Percentiles rank a stretch among this genome's conserved stretches.
Conservation (phyloP, 495 filamentous ascomycete species). For the Xylaria sp. region DNA sequence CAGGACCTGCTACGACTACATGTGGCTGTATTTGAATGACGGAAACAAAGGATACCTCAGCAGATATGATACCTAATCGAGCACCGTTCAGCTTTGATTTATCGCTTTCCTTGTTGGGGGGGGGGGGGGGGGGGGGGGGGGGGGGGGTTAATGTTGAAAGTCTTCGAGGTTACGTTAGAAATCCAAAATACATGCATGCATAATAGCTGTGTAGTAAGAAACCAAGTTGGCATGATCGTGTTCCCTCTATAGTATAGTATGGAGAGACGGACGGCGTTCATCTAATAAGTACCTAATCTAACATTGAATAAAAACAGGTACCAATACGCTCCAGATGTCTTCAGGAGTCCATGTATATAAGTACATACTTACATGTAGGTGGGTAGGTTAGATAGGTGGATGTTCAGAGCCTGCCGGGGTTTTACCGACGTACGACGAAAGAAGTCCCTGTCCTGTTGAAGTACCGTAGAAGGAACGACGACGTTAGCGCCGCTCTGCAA, state of each 20-base stretch:
- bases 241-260: not conserved
- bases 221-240: not conserved
- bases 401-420: too few species aligned
- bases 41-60: constrained; percentile 17
- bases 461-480: too few species aligned
- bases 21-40: constrained; percentile 12
- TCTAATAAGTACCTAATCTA: too few species aligned
- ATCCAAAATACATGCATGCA: not conserved
- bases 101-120: too few species aligned
- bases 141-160: not conserved
- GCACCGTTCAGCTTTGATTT: not conserved
- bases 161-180: not conserved
- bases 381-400: too few species aligned
- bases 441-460: not conserved
- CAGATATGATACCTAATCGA: constrained; percentile 14
- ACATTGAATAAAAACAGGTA: too few species aligned
- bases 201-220: not conserved
- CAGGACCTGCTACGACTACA: constrained; percentile 4
- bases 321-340: too few species aligned
- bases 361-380: too few species aligned
- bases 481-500: too few species aligned
- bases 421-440: constrained; percentile 25
- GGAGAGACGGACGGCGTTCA: too few species aligned
- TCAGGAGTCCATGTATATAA: too few species aligned
- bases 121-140: too few species aligned